Conservation (phyloP, 1,139 yeast species). For the Protomyces pachydermus region DNA sequence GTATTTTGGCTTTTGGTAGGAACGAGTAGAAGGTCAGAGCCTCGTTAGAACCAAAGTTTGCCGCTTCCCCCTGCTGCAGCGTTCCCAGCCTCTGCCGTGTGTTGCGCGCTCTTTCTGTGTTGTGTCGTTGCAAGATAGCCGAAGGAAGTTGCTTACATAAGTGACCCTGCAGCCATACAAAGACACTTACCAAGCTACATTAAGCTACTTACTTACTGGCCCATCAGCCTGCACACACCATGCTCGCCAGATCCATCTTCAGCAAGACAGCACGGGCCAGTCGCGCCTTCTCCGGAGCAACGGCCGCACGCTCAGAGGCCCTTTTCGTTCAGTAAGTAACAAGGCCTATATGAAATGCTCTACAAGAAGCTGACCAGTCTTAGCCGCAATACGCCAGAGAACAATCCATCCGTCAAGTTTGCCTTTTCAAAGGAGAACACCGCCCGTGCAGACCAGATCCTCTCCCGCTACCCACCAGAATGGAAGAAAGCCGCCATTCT, state of each 20-base stretch:
- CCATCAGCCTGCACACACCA: background rate
- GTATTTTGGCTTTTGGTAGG: too few species aligned
- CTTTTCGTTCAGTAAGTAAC: conserved; percentile 5
- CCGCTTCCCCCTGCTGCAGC: too few species aligned
- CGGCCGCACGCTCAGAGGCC: conserved; percentile 16
- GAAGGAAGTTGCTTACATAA: too few species aligned
- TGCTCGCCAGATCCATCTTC: background rate
- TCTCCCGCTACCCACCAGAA: conserved; percentile 56
- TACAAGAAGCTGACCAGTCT: conserved; percentile 35
- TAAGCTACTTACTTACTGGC: too few species aligned
- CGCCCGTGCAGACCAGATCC: conserved; percentile 64
- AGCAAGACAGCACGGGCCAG: background rate
- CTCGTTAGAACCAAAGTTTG: too few species aligned
- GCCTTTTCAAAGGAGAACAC: conserved; percentile 68
- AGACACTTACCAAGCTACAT: too few species aligned
- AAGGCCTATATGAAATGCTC: background rate
- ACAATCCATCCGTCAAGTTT: conserved; percentile 65
- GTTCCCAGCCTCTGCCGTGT: too few species aligned
- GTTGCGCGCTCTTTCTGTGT: too few species aligned
- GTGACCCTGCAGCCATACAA: too few species aligned
- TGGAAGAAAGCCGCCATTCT: conserved; percentile 83
- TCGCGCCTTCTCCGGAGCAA: background rate
- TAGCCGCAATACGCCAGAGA: conserved; percentile 57
- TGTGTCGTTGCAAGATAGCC: too few species aligned
- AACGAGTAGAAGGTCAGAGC: too few species aligned